Conservation (phyloP, 176 grass and related monocot species). For the Alloteropsis semialata region DNA sequence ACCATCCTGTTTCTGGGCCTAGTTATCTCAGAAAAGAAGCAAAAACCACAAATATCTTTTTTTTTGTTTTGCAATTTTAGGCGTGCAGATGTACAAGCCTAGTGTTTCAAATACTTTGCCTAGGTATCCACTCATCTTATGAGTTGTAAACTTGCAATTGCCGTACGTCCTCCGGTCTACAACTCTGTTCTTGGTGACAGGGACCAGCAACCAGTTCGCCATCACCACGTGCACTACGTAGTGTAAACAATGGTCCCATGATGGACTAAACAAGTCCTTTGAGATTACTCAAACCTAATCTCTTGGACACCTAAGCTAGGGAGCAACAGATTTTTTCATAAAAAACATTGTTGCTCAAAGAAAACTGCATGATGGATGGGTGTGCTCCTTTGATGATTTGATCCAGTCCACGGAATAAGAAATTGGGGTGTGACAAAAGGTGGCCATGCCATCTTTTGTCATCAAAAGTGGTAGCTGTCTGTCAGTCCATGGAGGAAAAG, state of each 20-base stretch:
- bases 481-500: neutral
- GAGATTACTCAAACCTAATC: neutral
- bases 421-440: conserved; percentile 8
- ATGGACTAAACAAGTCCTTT: neutral
- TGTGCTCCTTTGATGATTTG: too few relatives aligned
- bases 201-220: neutral
- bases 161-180: neutral
- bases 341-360: neutral
- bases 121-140: neutral
- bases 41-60: too few relatives aligned
- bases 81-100: neutral
- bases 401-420: conserved; percentile 20
- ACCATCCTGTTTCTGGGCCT: too few relatives aligned
- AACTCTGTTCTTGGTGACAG: neutral
- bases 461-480: neutral
- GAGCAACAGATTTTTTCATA: too few relatives aligned
- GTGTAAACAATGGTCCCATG: neutral
- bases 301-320: conserved; percentile 9
- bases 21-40: too few relatives aligned
- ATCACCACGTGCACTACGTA: neutral
- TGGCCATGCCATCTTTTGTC: neutral
- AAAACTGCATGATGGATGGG: neutral
- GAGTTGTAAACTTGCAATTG: neutral
- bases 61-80: too few relatives aligned
- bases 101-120: neutral